Evolutionary conservation across 2,329 filamentous ascomycete species (phyloP).

Genomic region (Scolecobasidium constrictum): DNA sequence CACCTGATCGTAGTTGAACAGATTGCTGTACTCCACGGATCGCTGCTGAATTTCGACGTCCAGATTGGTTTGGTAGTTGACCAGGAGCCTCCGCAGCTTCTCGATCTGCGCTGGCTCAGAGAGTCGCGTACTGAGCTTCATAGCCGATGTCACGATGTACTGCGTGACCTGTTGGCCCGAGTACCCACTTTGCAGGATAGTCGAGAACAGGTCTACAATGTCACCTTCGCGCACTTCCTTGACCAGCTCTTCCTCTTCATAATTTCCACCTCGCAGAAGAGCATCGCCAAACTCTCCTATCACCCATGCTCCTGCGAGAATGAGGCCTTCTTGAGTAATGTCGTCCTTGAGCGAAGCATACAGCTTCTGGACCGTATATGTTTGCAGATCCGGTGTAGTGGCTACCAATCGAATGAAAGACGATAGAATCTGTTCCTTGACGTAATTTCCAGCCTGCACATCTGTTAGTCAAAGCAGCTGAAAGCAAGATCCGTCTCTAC

Average conservation of each 20-base stretch:
- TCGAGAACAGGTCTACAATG: constrained; percentile 82
- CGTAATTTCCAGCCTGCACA: constrained; percentile 70
- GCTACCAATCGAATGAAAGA: constrained; percentile 94
- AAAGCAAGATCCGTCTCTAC: constrained; percentile 11
- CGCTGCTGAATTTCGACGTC: constrained; percentile 95
- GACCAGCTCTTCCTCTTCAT: constrained; percentile 87
- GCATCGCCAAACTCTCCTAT: constrained; percentile 95
- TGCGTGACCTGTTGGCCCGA: constrained; percentile 84
- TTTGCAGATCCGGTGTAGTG: constrained; percentile 87
- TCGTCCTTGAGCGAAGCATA: constrained; percentile 88
- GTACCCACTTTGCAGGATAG: constrained; percentile 90
- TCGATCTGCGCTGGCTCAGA: constrained; percentile 77
- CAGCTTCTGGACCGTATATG: constrained; percentile 91
- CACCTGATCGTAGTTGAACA: constrained; percentile 85
- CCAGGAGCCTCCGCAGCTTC: constrained; percentile 67
- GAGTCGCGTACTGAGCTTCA: constrained; percentile 88
- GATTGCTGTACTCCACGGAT: constrained; percentile 86
- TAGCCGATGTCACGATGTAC: constrained; percentile 88
- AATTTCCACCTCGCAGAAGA: constrained; percentile 78
- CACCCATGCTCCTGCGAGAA: constrained; percentile 88
- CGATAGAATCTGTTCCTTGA: constrained; percentile 94
- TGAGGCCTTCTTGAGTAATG: constrained; percentile 93
- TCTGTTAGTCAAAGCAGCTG: not conserved
- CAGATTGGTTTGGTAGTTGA: constrained; percentile 70
- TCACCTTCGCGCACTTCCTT: constrained; percentile 76